Conservation (phyloP, 2,329 filamentous ascomycete species). For the Trichoderma harzianum region DNA sequence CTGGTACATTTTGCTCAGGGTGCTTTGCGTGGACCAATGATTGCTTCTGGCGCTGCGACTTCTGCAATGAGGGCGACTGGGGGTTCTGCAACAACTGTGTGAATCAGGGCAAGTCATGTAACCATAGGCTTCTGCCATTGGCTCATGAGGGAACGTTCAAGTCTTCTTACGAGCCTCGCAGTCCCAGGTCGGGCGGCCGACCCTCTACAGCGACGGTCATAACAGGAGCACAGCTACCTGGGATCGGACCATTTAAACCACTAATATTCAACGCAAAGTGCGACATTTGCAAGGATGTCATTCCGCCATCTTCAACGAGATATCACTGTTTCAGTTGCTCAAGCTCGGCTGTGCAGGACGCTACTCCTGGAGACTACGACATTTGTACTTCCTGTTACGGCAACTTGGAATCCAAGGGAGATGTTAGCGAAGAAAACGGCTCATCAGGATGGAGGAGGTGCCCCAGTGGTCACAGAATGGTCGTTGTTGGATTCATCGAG, state of each 20-base stretch:
- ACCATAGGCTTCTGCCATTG: slow-evolving; percentile 75
- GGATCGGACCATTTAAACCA: slow-evolving; percentile 58
- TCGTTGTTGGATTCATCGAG: slow-evolving; percentile 71
- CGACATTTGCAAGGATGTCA: slow-evolving; percentile 71
- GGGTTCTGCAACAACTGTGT: slow-evolving; percentile 89
- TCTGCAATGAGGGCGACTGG: slow-evolving; percentile 91
- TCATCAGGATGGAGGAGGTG: slow-evolving; percentile 81
- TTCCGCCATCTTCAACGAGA: slow-evolving; percentile 64
- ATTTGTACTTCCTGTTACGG: slow-evolving; percentile 78
- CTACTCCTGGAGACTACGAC: slow-evolving; percentile 73
- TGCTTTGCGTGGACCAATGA: slow-evolving; percentile 73
- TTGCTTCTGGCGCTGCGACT: slow-evolving; percentile 85
- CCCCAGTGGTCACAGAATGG: slow-evolving; percentile 77
- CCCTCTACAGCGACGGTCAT: slow-evolving; percentile 48
- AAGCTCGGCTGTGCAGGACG: slow-evolving; percentile 45
- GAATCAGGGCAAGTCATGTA: slow-evolving; percentile 76
- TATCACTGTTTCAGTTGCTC: slow-evolving; percentile 80
- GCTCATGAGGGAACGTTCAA: slow-evolving; percentile 51
- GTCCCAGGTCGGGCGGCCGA: slow-evolving; percentile 42
- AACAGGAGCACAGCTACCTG: slow-evolving; percentile 44
- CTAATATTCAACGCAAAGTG: slow-evolving; percentile 73
- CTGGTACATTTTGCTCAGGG: slow-evolving; percentile 78
- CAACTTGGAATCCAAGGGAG: slow-evolving; percentile 58
- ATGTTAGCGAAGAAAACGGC: slow-evolving; percentile 73
- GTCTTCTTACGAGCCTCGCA: slow-evolving; percentile 34